Evolutionary conservation across 1,139 yeast species (phyloP), one percentile per base, ranked within the genome.

Genomic region (Taiozyma sp.): DNA sequence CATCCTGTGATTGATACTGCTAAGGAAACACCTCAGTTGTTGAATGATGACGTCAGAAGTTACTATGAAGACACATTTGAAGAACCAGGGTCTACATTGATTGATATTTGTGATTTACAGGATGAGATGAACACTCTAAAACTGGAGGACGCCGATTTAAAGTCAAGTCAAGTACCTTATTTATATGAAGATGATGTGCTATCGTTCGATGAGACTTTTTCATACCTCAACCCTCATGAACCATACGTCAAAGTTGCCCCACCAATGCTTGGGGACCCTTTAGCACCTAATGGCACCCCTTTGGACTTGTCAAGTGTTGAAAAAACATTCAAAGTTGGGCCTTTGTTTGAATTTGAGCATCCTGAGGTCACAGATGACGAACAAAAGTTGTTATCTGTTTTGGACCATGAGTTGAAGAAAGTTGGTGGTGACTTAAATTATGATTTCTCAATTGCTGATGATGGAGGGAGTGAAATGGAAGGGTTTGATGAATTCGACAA

Each of bases 221-320:
- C 60, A 8, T 49, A 47, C 21, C 52, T 62, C 48, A 49, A 55
- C 16, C 59, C 61, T 3, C 43, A 49, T 41, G 34, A 50, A 21
- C 37, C 47, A 3, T 59, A 32, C 42, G 59, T 56, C n/a, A 48
- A 52, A 13, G 62, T 58, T 19, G 53, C 47, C 1, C 56, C 60
- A 1, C 57, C 57, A 28, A 45, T 28, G 40, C 48, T 52, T 13
- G 62, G 63, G 1, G n/a, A 28, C 1, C 57, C 56, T 13, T 55
- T 61, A 44, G 57, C 59, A 2, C 52, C 55, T 6, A 43, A 49
- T 30, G 61, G 50, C 3, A 52, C 61, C 2, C 52, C 52, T 1
- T 54, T 61, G 37, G 60, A 61, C 16, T 42, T 61, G 6, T 55
- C 63, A 14, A 9, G 14, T 7, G 54, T 60, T 37, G 48, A 47